Conservation (phyloP, 139 green algal species). For the Chlamydomonas eustigma region DNA sequence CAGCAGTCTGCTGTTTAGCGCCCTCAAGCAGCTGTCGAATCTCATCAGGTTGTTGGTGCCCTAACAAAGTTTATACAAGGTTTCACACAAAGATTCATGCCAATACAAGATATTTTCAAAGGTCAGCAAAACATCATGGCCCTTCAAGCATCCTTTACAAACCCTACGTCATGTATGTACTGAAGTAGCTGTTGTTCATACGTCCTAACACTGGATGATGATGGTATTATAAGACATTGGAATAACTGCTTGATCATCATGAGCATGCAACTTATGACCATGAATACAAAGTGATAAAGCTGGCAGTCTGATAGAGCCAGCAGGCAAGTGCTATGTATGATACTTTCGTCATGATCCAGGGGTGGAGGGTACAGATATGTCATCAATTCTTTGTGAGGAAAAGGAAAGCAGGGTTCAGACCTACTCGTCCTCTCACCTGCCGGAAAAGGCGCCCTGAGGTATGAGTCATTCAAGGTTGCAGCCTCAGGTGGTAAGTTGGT, state of each 20-base stretch:
- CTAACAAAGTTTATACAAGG: conserved; percentile 1
- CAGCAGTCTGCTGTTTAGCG: conserved; percentile 1
- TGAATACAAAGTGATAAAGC: too few species aligned
- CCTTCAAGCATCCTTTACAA: too few species aligned
- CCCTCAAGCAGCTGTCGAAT: conserved; percentile 36
- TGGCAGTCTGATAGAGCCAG: too few species aligned
- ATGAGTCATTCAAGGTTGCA: conserved; percentile 70
- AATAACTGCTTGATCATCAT: too few species aligned
- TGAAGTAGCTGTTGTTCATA: neutral
- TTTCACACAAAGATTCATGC: neutral
- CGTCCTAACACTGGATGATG: neutral
- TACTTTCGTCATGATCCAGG: too few species aligned
- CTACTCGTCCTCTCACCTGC: conserved; percentile 6
- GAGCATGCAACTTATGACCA: too few species aligned
- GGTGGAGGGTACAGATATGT: too few species aligned
- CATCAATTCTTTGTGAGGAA: too few species aligned
- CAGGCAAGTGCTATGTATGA: too few species aligned
- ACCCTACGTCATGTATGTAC: neutral
- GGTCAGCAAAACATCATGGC: too few species aligned
- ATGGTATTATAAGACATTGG: neutral
- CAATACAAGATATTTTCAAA: too few species aligned
- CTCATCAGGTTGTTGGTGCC: conserved; percentile 31
- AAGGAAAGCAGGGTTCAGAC: neutral
- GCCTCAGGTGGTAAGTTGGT: conserved; percentile 72
- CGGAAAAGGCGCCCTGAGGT: conserved; percentile 35